Evolutionary conservation across 345 rosid species (phyloP).

Genomic region (Boechera retrofracta): DNA sequence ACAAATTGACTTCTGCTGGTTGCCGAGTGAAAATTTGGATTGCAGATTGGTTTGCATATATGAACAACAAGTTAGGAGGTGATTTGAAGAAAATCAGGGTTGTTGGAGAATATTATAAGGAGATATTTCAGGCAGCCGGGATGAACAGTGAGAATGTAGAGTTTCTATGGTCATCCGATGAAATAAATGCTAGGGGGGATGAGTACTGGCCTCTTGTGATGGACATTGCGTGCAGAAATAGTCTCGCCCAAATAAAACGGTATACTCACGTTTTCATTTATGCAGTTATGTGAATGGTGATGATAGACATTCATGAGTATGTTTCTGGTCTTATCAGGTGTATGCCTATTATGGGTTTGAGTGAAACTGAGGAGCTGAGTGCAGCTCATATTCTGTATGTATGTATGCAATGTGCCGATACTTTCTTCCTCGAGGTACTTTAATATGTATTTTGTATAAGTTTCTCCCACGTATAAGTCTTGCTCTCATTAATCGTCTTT

Average conservation of each 20-base stretch:
- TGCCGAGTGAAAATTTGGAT: conserved; percentile 85
- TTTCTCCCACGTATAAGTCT: not conserved
- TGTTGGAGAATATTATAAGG: conserved; percentile 69
- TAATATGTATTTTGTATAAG: not conserved
- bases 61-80: conserved; percentile 71
- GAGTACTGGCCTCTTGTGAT: conserved; percentile 96
- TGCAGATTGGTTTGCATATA: conserved; percentile 53
- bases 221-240: conserved; percentile 77
- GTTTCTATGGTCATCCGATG: conserved; percentile 90
- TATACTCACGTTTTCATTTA: not conserved
- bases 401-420: conserved; percentile 96
- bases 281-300: conserved; percentile 7
- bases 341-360: conserved; percentile 86
- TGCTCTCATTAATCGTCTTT: not conserved
- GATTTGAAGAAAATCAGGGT: conserved; percentile 72
- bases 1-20: conserved; percentile 79
- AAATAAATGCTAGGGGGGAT: conserved; percentile 68
- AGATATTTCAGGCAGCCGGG: conserved; percentile 85
- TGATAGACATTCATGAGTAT: not conserved
- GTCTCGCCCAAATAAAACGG: conserved; percentile 45
- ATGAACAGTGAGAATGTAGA: conserved; percentile 76
- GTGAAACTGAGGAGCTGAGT: conserved; percentile 77
- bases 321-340: conserved; percentile 58
- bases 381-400: conserved; percentile 87
- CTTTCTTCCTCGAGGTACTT: conserved; percentile 82